Percentiles rank a stretch among this genome's conserved stretches.
These are phyloP conservation scores for Phaseolus lunatus DNA, from an alignment of 306 rosid genomes.

Conservation along the genomic window DNA sequence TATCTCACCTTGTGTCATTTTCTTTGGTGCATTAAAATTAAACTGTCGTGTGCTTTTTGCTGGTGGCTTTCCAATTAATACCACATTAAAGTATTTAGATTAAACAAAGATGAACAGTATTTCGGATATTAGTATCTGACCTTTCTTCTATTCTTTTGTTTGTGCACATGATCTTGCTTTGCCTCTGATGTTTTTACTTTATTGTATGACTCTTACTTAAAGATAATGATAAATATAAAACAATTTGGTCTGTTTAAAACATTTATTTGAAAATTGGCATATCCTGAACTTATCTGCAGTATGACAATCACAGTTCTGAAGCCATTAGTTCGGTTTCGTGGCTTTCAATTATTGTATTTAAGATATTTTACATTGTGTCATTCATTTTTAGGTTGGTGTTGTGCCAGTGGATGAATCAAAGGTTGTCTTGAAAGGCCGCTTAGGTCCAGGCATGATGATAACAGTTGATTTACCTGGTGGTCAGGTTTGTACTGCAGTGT, in stretches of 20 bases:
- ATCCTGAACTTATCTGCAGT: conserved; percentile 13
- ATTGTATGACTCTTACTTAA: not conserved
- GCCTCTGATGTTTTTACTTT: conserved; percentile 9
- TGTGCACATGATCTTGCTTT: conserved; percentile 30
- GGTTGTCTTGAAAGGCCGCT: conserved; percentile 93
- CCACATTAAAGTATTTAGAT: not conserved
- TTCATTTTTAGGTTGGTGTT: conserved; percentile 83
- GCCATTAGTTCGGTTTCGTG: conserved; percentile 36
- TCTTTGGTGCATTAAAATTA: conserved; percentile 30
- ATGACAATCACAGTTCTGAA: conserved; percentile 15
- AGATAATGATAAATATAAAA: not conserved
- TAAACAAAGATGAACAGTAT: conserved; percentile 17
- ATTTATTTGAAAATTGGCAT: conserved; percentile 5
- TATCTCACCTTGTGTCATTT: conserved; percentile 13
- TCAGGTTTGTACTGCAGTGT: conserved; percentile 66
- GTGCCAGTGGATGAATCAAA: conserved; percentile 93
- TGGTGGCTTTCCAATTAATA: conserved; percentile 1
- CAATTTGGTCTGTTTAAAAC: not conserved
- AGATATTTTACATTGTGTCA: conserved; percentile 34
- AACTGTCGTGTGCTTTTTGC: conserved; percentile 11
- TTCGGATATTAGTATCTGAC: conserved; percentile 26
- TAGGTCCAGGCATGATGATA: conserved; percentile 99
- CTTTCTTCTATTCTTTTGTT: conserved; percentile 34
- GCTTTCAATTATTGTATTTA: conserved; percentile 26
- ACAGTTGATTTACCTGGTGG: conserved; percentile 87